These are phyloP conservation scores for Glycine tomentella DNA, from an alignment of 306 rosid species.

Conservation along the genomic window DNA sequence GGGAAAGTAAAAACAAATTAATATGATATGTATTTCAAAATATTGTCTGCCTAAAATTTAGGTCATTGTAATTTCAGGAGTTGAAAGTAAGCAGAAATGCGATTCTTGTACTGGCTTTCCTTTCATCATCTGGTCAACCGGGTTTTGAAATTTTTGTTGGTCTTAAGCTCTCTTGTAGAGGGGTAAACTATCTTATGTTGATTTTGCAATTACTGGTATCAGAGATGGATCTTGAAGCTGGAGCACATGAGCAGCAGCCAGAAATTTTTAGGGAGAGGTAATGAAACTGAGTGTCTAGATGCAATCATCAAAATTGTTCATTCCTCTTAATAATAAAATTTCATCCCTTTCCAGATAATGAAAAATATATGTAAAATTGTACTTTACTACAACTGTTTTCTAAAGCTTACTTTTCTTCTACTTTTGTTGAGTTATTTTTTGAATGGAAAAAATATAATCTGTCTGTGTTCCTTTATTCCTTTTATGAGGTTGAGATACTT, in stretches of 20 bases:
- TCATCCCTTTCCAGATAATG: background rate
- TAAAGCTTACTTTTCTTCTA: background rate
- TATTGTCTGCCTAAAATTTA: conserved; percentile 21
- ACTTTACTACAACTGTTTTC: background rate
- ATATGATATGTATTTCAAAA: background rate
- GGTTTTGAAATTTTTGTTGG: conserved; percentile 78
- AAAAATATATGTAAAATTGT: background rate
- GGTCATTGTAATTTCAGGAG: conserved; percentile 64
- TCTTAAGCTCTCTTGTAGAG: conserved; percentile 57
- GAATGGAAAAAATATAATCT: conserved; percentile 6
- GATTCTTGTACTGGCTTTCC: conserved; percentile 81
- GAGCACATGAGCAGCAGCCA: conserved; percentile 44
- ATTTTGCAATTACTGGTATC: conserved; percentile 75
- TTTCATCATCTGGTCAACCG: conserved; percentile 80
- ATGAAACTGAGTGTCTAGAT: conserved; percentile 30
- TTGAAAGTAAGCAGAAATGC: conserved; percentile 69
- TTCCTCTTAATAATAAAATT: background rate
- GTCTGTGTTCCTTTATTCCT: background rate
- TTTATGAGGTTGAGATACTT: too few species aligned
- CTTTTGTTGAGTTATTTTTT: conserved; percentile 19
- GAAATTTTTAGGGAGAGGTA: conserved; percentile 82
- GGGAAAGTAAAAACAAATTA: background rate
- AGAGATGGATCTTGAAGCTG: conserved; percentile 62
- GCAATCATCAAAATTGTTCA: conserved; percentile 8
- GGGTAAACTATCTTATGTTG: conserved; percentile 68